phyloP scores from a whole-genome alignment of 73 alveolate species.

The Durusdinium trenchii region DNA sequence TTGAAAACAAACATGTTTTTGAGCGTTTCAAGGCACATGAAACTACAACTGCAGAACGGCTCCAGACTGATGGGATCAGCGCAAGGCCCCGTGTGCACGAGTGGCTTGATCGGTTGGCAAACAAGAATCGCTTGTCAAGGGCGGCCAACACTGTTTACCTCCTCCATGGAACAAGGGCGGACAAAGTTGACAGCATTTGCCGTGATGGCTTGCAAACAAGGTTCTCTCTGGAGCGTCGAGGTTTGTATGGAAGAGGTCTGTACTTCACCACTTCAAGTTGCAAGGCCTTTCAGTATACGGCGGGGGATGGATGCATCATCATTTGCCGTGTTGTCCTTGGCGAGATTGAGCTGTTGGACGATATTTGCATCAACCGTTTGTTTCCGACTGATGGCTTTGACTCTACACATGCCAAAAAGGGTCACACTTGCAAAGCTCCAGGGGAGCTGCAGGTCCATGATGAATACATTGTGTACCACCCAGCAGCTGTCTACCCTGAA shows the following conservation, averaged over 20 bases:
- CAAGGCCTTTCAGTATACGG: conserved; percentile 57
- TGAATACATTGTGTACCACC: conserved; percentile 45
- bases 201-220: conserved; percentile 22
- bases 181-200: neutral
- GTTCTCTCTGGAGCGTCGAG: neutral
- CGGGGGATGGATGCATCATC: conserved; percentile 12
- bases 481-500: conserved; percentile 50
- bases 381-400: neutral
- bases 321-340: conserved; percentile 54
- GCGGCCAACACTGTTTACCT: conserved; percentile 50
- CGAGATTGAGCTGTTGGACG: neutral
- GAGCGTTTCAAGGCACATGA: conserved; percentile 62
- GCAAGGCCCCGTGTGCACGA: neutral
- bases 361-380: neutral
- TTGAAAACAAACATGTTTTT: conserved; percentile 24
- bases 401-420: neutral
- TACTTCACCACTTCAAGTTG: conserved; percentile 49
- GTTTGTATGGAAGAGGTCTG: conserved; percentile 30
- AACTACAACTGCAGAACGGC: neutral
- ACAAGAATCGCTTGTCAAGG: neutral
- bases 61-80: neutral
- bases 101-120: conserved; percentile 30
- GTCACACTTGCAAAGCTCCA: neutral
- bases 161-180: conserved; percentile 15
- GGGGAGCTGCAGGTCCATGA: conserved; percentile 28